phyloP scores from a whole-genome alignment of 2,329 filamentous ascomycete species.

The Hymenotorrendiella dingleyae region DNA sequence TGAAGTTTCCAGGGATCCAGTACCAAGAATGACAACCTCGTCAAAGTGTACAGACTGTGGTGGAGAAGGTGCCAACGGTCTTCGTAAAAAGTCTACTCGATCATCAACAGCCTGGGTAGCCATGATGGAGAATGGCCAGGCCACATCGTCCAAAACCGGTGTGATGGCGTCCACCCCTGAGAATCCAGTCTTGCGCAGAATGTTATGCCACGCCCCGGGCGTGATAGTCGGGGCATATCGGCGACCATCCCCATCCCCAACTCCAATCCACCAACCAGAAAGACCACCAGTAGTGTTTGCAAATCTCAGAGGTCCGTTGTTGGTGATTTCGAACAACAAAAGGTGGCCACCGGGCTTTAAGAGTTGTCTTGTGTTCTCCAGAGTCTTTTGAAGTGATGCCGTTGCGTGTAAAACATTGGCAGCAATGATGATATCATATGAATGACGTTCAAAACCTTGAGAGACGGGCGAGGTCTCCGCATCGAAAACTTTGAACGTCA shows the following conservation, averaged over 20 bases:
- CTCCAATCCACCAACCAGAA: constrained; percentile 30
- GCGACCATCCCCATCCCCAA: constrained; percentile 25
- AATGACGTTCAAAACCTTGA: constrained; percentile 15
- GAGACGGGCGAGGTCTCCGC: constrained; percentile 6
- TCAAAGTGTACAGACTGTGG: not conserved
- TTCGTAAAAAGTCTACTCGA: constrained; percentile 23
- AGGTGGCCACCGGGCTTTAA: constrained; percentile 27
- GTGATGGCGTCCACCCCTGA: constrained; percentile 26
- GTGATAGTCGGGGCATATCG: constrained; percentile 7
- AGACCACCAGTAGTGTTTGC: constrained; percentile 27
- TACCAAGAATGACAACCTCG: constrained; percentile 18
- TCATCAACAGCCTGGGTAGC: constrained; percentile 32
- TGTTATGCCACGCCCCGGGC: constrained; percentile 17
- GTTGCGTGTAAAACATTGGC: constrained; percentile 22
- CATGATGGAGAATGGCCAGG: constrained; percentile 23
- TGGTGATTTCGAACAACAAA: constrained; percentile 22
- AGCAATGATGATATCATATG: constrained; percentile 23
- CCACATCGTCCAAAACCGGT: constrained; percentile 3
- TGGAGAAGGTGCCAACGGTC: constrained; percentile 19
- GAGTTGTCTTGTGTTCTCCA: constrained; percentile 25
- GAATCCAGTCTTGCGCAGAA: constrained; percentile 25
- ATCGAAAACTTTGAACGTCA: constrained; percentile 29
- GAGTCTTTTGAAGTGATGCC: constrained; percentile 16
- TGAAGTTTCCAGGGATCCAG: constrained; percentile 12
- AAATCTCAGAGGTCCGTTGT: constrained; percentile 21